Conservation (phyloP, 805 yeast species). For the Jamesozyma gamospora region DNA sequence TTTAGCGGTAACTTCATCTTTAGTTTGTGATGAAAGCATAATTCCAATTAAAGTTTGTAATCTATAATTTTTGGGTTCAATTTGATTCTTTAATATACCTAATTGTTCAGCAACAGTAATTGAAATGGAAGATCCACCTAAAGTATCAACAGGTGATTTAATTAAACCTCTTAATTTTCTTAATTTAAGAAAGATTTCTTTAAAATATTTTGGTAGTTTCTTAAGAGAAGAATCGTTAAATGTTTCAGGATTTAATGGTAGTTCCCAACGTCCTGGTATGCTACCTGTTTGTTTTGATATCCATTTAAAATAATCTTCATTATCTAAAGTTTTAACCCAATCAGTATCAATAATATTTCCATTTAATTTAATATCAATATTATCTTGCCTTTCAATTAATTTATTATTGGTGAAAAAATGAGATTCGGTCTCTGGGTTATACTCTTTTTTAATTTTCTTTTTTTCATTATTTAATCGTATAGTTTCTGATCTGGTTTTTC, state of each 20-base stretch:
- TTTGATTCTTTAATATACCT: slow-evolving; percentile 17
- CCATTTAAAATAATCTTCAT: slow-evolving; percentile 22
- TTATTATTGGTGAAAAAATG: slow-evolving; percentile 13
- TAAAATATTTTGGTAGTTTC: slow-evolving; percentile 39
- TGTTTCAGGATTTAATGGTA: slow-evolving; percentile 10
- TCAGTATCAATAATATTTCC: slow-evolving; percentile 12
- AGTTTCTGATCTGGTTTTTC: slow-evolving; percentile 3
- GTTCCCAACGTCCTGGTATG: slow-evolving; percentile 16
- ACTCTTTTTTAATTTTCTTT: slow-evolving; percentile 2
- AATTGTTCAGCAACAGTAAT: slow-evolving; percentile 28
- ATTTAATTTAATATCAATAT: not conserved
- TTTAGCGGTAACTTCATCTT: slow-evolving; percentile 71
- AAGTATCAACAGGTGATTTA: slow-evolving; percentile 76
- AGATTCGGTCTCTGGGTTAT: not conserved
- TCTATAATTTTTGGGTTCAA: slow-evolving; percentile 36
- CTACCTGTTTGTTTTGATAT: slow-evolving; percentile 19
- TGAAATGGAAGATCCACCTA: slow-evolving; percentile 69
- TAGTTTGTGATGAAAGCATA: slow-evolving; percentile 87
- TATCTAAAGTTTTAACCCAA: slow-evolving; percentile 21
- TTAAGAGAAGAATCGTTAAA: slow-evolving; percentile 7
- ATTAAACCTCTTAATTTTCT: slow-evolving; percentile 56
- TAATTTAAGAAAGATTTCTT: slow-evolving; percentile 47
- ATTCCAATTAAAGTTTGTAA: slow-evolving; percentile 70
- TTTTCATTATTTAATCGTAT: not conserved
- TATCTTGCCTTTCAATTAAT: not conserved